These are phyloP conservation scores for Alectoria sarmentosa DNA, from an alignment of 495 filamentous ascomycete species.

Conservation along the genomic window DNA sequence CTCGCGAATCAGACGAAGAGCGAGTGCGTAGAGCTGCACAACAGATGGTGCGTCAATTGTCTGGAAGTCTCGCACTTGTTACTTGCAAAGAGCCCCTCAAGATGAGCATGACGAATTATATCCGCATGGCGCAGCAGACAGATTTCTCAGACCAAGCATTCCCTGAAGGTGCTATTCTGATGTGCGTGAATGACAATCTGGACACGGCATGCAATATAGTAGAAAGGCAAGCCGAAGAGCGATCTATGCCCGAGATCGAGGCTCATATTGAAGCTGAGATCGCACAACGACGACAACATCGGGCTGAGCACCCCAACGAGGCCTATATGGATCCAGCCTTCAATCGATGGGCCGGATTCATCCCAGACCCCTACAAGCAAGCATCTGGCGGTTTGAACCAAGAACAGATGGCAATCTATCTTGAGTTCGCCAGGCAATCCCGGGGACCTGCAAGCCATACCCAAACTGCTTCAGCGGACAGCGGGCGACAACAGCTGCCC, in stretches of 20 bases:
- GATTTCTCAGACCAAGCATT: conserved; percentile 64
- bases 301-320: conserved; percentile 62
- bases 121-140: conserved; percentile 62
- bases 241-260: conserved; percentile 88
- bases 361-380: conserved; percentile 84
- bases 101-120: conserved; percentile 93
- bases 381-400: conserved; percentile 73
- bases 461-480: conserved; percentile 52
- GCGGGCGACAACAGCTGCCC: conserved; percentile 48
- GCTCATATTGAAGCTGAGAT: conserved; percentile 75
- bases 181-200: conserved; percentile 98
- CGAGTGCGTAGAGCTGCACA: conserved; percentile 76
- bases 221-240: conserved; percentile 88
- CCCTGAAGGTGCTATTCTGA: conserved; percentile 82
- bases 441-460: conserved; percentile 51
- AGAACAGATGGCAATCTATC: conserved; percentile 91
- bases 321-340: conserved; percentile 73
- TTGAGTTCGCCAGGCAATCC: conserved; percentile 83
- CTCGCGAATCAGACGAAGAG: conserved; percentile 83
- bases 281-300: conserved; percentile 64
- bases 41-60: conserved; percentile 85
- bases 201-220: conserved; percentile 88
- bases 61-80: conserved; percentile 89
- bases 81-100: conserved; percentile 95
- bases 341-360: conserved; percentile 79